Evolutionary conservation across 1,139 yeast species (phyloP).

Genomic region (Scheffersomyces illinoinensis): DNA sequence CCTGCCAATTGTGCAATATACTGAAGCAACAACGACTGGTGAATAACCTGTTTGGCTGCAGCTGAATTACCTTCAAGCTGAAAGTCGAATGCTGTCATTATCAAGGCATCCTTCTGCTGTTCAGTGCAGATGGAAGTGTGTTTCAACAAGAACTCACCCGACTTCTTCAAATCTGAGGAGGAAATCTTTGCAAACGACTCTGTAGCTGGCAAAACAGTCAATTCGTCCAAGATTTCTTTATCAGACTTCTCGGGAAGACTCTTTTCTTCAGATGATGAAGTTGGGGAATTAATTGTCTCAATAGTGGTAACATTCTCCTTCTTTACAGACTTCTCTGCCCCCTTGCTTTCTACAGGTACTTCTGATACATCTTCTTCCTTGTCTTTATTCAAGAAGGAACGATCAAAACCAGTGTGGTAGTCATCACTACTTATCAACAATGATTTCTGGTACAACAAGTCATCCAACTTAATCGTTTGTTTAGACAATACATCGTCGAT

Average conservation of each 20-base stretch:
- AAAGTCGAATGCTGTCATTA: slow-evolving; percentile 89
- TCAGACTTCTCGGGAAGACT: slow-evolving; percentile 26
- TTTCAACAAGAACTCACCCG: slow-evolving; percentile 52
- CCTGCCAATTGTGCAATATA: slow-evolving; percentile 69
- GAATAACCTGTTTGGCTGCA: slow-evolving; percentile 63
- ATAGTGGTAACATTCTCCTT: slow-evolving; percentile 7
- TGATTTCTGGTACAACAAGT: slow-evolving; percentile 69
- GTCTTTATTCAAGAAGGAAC: slow-evolving; percentile 71
- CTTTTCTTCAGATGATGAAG: slow-evolving; percentile 19
- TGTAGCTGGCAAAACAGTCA: slow-evolving; percentile 56
- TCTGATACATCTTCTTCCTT: slow-evolving; percentile 25
- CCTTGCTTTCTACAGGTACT: slow-evolving; percentile 8
- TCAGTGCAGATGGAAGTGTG: slow-evolving; percentile 76
- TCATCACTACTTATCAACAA: slow-evolving; percentile 86
- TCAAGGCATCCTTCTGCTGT: slow-evolving; percentile 86
- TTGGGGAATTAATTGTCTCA: slow-evolving; percentile 10
- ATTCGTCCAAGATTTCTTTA: slow-evolving; percentile 33
- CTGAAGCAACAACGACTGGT: slow-evolving; percentile 79
- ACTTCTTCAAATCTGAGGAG: slow-evolving; percentile 43
- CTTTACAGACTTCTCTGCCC: slow-evolving; percentile 5
- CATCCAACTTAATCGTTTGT: slow-evolving; percentile 61
- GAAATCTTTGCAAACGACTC: slow-evolving; percentile 62
- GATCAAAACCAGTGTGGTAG: slow-evolving; percentile 90
- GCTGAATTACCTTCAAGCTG: slow-evolving; percentile 63
- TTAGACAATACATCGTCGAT: slow-evolving; percentile 64